Percentiles rank a stretch among this genome's conserved stretches.
These are phyloP conservation scores for Cadophora sp. DNA, from an alignment of 2,329 filamentous ascomycete species.

Conservation along the genomic window DNA sequence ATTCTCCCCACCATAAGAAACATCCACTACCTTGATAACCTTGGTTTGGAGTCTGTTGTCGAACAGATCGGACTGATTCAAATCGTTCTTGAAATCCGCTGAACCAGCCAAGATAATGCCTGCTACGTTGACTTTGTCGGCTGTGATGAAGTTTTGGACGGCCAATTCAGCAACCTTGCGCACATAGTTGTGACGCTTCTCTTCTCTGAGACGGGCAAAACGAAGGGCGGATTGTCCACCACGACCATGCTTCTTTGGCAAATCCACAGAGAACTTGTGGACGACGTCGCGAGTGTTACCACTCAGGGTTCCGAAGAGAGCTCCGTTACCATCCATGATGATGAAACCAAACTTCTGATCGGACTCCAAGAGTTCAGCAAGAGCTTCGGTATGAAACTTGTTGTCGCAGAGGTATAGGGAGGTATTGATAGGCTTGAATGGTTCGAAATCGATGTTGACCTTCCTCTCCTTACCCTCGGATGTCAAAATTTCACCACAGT, in stretches of 20 bases:
- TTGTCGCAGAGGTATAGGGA: constrained; percentile 99
- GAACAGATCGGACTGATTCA: constrained; percentile 97
- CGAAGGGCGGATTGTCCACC: constrained; percentile 99
- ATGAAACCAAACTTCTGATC: constrained; percentile 99
- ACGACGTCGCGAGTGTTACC: constrained; percentile 97
- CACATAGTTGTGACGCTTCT: constrained; percentile 99
- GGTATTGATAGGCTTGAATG: constrained; percentile 99
- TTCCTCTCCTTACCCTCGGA: constrained; percentile 98
- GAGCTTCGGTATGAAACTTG: constrained; percentile 98
- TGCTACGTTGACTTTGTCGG: constrained; percentile 97
- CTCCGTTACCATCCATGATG: constrained; percentile 99
- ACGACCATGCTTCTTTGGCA: constrained; percentile 99
- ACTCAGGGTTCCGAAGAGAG: constrained; percentile 94
- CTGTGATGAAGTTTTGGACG: constrained; percentile 98
- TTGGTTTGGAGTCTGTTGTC: constrained; percentile 89
- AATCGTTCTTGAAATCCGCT: constrained; percentile 99
- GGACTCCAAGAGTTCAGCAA: constrained; percentile 96
- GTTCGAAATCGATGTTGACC: constrained; percentile 99
- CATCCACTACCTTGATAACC: constrained; percentile 99
- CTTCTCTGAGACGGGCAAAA: constrained; percentile 99
- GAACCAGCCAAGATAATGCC: constrained; percentile 95
- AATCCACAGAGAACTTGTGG: constrained; percentile 98
- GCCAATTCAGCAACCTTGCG: constrained; percentile 98
- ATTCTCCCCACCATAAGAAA: constrained; percentile 98
- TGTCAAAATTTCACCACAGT: constrained; percentile 99